Base-by-base conservation (phyloP, 1,139 yeast genomes). In the Petasospora rhodanensis region DNA sequence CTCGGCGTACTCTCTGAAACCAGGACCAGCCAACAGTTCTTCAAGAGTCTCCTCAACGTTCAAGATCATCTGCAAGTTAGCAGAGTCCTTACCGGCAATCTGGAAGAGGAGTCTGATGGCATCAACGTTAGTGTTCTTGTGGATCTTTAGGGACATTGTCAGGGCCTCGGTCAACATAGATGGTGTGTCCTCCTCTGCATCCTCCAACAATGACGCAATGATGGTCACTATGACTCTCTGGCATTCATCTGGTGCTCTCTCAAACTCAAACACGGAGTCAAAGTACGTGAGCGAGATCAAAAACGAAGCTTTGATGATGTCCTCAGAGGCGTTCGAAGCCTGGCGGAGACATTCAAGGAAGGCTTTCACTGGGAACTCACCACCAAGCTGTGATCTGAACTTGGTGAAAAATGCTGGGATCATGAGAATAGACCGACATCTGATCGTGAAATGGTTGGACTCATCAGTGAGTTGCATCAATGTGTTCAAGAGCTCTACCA, bases 101-200 rank as follows among this genome's bases (percentile, higher is more conserved):
- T 68, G 60, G 46, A 85, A 70, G 4, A 86, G 65, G 26, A 85
- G 55, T 29, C 70, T 72, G 14, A 84, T 64, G 1, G 68, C 58
- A 14, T 59, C 60, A 1, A 74, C 66, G 24, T 61, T 55, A 6
- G 68, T 62, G 11, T 26, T 32, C 35, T 61, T 59, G 8, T 72
- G 15, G 26, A 40, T 58, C 37, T 70, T 61, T 38, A 82, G 65
- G 3, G 79, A 72, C 9, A 69, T 66, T 1, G 78, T 67, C 18
- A 83, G 59, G 0, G 82, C 73, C 52, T 87, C 96, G n/a, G 85
- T 68, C 31, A 87, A 59, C 29, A 82, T 68, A 0, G 91, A 75
- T 18, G 85, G 77, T 0, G 95, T 74, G 49, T 89, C 97, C 30
- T 85, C 96, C 31, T 78, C 84, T 2, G 94, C 74, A 2, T 76